Evolutionary conservation across 495 filamentous ascomycete species (phyloP), one percentile per base, ranked within the genome.

Genomic region (Hyaloscypha bicolor): DNA sequence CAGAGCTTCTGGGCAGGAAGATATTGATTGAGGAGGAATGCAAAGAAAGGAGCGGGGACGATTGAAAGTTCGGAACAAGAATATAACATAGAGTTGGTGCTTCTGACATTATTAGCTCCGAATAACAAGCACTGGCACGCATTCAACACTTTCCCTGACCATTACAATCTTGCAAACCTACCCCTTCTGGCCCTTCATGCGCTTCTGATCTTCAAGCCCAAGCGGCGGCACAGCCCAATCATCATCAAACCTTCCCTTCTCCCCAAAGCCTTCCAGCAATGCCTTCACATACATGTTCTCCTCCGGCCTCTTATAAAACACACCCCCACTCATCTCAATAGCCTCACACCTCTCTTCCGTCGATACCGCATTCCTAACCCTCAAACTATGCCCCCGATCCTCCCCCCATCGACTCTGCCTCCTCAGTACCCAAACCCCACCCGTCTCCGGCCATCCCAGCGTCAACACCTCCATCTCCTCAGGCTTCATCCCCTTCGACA

Each of bases 271-370:
- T 2, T 61, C 39, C 57, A 66, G 19, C 14, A 61, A 25, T 2
- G 64, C 56, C 32, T 33, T 60, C 55, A 66, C 57, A 35, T 37
- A 61, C 22, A 61, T 57, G 37, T 71, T 70, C 22, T 76, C 71
- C 65, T 71, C 61, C 12, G 73, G 73, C n/a, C 74, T 68, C 19
- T 68, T 69, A 42, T 66, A 75, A 33, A 69, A 76, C 4, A 52
- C 65, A 9, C 69, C 74, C 16, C 74, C 74, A 65, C 68, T 60
- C 56, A 73, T 63, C 31, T 68, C 62, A 53, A 76, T 73, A 33
- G 68, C 21, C 14, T 72, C 66, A 52, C 74, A 76, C 19, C 73
- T 65, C 56, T 76, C 74, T 31, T 75, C 74, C 73, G 73, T 76
- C 21, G 64, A 71, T 37, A 67, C 55, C 12, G 69, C 70, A 55